Evolutionary conservation across 805 yeast genomes (phyloP).

Genomic region (Debaryomyces hansenii): DNA sequence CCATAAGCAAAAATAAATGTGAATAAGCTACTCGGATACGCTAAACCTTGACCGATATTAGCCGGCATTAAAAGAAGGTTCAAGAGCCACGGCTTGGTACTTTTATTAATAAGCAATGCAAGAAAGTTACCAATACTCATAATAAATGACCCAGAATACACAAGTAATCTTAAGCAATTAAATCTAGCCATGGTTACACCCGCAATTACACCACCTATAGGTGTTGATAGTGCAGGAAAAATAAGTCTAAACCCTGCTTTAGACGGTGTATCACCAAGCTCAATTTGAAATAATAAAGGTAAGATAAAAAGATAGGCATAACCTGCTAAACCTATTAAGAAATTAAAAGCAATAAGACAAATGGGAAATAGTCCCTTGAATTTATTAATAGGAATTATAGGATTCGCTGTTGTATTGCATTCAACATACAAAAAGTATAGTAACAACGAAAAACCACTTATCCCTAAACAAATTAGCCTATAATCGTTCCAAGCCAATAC

Average conservation of each 20-base stretch:
- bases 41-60: slow-evolving; percentile 39
- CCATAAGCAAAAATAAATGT: slow-evolving; percentile 35
- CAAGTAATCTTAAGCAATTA: slow-evolving; percentile 22
- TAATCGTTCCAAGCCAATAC: slow-evolving; percentile 15
- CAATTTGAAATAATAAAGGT: slow-evolving; percentile 44
- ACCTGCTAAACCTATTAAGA: slow-evolving; percentile 37
- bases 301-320: slow-evolving; percentile 42
- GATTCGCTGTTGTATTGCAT: slow-evolving; percentile 20
- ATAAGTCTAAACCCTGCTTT: slow-evolving; percentile 42
- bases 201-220: slow-evolving; percentile 42
- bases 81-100: slow-evolving; percentile 23
- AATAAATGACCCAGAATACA: slow-evolving; percentile 30
- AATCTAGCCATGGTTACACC: slow-evolving; percentile 38
- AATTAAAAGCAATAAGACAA: slow-evolving; percentile 26
- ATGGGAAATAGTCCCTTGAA: slow-evolving; percentile 22
- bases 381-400: slow-evolving; percentile 32
- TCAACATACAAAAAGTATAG: slow-evolving; percentile 19
- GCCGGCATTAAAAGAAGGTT: slow-evolving; percentile 31
- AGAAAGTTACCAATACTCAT: slow-evolving; percentile 37
- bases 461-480: slow-evolving; percentile 11
- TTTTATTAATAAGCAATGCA: slow-evolving; percentile 19
- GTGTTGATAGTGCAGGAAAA: slow-evolving; percentile 41
- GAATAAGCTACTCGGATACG: slow-evolving; percentile 36
- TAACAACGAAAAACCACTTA: slow-evolving; percentile 12
- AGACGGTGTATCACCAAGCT: slow-evolving; percentile 39